Evolutionary conservation across 2,329 filamentous ascomycete genomes (phyloP).

Genomic region (Phyllosticta citribraziliensis): DNA sequence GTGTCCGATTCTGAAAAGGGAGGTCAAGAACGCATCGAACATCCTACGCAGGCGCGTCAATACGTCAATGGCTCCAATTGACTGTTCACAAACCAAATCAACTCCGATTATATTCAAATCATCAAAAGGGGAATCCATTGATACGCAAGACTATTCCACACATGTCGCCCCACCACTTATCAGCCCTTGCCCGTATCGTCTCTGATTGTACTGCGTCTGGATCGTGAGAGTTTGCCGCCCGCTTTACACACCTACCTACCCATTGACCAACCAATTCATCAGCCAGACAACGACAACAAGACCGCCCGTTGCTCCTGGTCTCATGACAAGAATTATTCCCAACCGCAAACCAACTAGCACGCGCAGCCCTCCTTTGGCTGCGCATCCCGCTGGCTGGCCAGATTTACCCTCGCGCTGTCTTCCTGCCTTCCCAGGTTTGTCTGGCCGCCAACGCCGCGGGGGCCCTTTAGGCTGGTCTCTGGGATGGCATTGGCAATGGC

Average conservation of each 20-base stretch:
- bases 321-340: not conserved
- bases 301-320: slow-evolving; percentile 1
- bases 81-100: too few relatives aligned
- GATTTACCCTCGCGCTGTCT: slow-evolving; percentile 68
- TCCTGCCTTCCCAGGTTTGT: slow-evolving; percentile 45
- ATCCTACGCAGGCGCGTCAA: too few relatives aligned
- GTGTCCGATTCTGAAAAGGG: too few relatives aligned
- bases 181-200: not conserved
- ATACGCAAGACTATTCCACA: not conserved
- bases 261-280: not conserved
- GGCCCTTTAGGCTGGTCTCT: slow-evolving; percentile 88
- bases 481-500: slow-evolving; percentile 97
- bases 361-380: slow-evolving; percentile 82
- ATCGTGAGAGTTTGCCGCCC: not conserved
- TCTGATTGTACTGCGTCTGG: not conserved
- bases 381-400: slow-evolving; percentile 59
- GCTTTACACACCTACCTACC: not conserved
- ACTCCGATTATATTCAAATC: not conserved
- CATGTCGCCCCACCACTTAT: not conserved
- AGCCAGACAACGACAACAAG: not conserved
- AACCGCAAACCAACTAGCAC: slow-evolving; percentile 44
- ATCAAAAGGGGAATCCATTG: not conserved
- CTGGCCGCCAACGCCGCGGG: slow-evolving; percentile 55
- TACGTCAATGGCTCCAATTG: too few relatives aligned
- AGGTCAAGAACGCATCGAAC: too few relatives aligned